Percentiles rank a stretch among this genome's conserved stretches.
Evolutionary conservation across 2,329 filamentous ascomycete species (phyloP).

Genomic region (Fusarium sp.): DNA sequence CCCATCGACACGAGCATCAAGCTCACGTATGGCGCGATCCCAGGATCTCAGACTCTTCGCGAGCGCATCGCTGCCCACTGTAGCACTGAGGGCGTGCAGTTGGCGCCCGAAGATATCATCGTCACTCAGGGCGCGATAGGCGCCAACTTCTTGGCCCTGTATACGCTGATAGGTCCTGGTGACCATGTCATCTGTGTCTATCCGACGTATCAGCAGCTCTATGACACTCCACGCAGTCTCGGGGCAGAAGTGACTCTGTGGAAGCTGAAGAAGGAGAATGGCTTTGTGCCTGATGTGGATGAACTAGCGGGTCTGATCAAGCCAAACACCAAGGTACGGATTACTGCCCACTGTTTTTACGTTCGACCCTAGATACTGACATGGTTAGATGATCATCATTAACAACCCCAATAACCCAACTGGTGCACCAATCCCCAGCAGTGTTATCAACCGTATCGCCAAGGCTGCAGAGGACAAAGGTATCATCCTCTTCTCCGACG

Average conservation of each 20-base stretch:
- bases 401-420: slow-evolving; percentile 88
- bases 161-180: slow-evolving; percentile 74
- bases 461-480: slow-evolving; percentile 69
- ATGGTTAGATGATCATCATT: slow-evolving; percentile 56
- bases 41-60: slow-evolving; percentile 72
- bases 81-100: slow-evolving; percentile 62
- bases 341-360: background rate
- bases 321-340: slow-evolving; percentile 72
- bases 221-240: slow-evolving; percentile 76
- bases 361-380: background rate
- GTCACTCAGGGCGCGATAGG: slow-evolving; percentile 84
- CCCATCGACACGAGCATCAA: slow-evolving; percentile 62
- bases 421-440: slow-evolving; percentile 73
- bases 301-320: slow-evolving; percentile 74
- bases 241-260: slow-evolving; percentile 83
- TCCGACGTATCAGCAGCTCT: slow-evolving; percentile 88
- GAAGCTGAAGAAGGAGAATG: slow-evolving; percentile 72
- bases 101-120: slow-evolving; percentile 69
- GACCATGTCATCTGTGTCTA: slow-evolving; percentile 90
- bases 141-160: slow-evolving; percentile 82
- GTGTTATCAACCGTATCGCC: slow-evolving; percentile 69
- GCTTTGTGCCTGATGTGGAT: slow-evolving; percentile 73
- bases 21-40: slow-evolving; percentile 79
- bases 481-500: slow-evolving; percentile 78
- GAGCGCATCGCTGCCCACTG: slow-evolving; percentile 73